Base-by-base conservation (phyloP, 2,329 filamentous ascomycete genomes). In the Onygenales sp. region DNA sequence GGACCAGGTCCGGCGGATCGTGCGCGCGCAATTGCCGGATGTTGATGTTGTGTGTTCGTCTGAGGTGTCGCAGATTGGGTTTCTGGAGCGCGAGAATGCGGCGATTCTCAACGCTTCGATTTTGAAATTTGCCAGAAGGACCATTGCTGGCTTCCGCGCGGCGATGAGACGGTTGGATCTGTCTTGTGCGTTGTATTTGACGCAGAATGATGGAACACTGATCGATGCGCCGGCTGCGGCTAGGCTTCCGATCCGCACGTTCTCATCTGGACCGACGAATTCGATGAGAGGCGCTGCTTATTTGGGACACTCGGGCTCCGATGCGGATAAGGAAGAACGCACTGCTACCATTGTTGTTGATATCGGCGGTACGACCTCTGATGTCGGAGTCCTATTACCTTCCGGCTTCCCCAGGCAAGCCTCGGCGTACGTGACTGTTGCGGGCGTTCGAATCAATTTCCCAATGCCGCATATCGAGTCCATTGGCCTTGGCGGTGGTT, bases 331-430 rank as follows among this genome's bases (percentile, higher is more conserved):
- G 3, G 39, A 31, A 13, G 51, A 55, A 27, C 51, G 52, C 21
- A 55, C 57, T 9, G 56, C 57, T 39, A 57, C 56, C 8, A 71
- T 82, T 43, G 78, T 82, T 0, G 73, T 82, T 2, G 81, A 84
- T 58, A 75, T 84, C 32, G 81, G 81, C 7, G 81, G 81, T 13
- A 84, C 81, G 0, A 84, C 80, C 0, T 80, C 79, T 2, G 81
- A 84, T 62, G 76, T 83, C 7, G 80, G 80, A 31, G 72, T 79
- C 0, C 64, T 84, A 2, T 68, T 82, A 1, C 75, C 78, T 0
- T 81, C 76, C 2, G 81, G 81, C 0, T 83, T 83, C 46, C 81
- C 81, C 0, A 73, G 80, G 17, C 80, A 83, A 57, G 79, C 81
- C 3, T 74, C 79, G 0, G 78, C 77, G 0, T 83, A 79, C 51